Conservation (phyloP, 2,329 filamentous ascomycete species). For the Eutypella sp. region DNA sequence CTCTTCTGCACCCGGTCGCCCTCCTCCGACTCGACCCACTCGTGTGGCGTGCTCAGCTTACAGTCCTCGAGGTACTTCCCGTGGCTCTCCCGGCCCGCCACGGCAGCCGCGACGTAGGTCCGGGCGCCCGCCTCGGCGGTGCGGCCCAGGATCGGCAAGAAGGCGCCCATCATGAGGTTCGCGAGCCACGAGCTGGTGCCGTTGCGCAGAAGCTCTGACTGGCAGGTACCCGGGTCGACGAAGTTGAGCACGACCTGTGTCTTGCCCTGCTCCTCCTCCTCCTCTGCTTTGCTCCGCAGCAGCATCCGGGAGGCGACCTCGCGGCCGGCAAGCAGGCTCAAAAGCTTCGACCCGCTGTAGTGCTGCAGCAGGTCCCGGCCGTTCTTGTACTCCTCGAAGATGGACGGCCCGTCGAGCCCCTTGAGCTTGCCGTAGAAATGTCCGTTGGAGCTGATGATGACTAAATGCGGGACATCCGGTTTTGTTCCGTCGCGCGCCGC, state of each 20-base stretch:
- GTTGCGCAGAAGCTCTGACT: constrained; percentile 32
- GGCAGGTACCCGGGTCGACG: constrained; percentile 36
- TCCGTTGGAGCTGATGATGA: constrained; percentile 34
- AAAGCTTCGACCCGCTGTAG: constrained; percentile 30
- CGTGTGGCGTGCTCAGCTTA: constrained; percentile 19
- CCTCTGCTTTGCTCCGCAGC: no score
- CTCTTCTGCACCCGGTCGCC: constrained; percentile 30
- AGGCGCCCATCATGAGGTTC: background rate
- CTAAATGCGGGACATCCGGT: constrained; percentile 27
- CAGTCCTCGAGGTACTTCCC: constrained; percentile 35
- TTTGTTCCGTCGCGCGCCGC: no score
- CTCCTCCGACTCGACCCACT: constrained; percentile 30
- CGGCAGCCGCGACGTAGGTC: constrained; percentile 30
- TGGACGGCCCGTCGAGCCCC: constrained; percentile 22
- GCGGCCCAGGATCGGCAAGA: constrained; percentile 24
- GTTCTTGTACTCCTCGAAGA: constrained; percentile 29
- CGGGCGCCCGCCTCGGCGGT: constrained; percentile 33
- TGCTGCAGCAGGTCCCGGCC: constrained; percentile 24
- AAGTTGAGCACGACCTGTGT: constrained; percentile 33
- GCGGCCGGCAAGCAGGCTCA: constrained; percentile 24
- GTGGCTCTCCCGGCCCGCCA: constrained; percentile 32
- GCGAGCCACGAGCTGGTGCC: constrained; percentile 20
- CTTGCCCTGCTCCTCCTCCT: constrained; percentile 23
- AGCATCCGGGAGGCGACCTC: no score
- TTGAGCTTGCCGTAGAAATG: constrained; percentile 28